Evolutionary conservation across 768 basidiomycete genomes (phyloP), one percentile per base, ranked within the genome.

Genomic region (Boletus barrowsii): DNA sequence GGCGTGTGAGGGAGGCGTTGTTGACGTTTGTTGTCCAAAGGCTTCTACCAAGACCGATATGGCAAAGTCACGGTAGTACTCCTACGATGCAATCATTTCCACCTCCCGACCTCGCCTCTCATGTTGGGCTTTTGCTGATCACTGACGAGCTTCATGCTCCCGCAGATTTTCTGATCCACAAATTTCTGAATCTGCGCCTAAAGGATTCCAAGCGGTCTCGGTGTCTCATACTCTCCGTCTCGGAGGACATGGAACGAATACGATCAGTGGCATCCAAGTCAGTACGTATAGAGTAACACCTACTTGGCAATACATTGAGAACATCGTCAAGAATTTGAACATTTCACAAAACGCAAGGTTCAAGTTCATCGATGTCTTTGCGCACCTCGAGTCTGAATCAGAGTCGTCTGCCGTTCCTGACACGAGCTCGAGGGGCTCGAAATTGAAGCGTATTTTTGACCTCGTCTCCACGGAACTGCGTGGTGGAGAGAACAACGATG

Each of bases 141-240:
- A 87, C 88, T 7, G 90, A 92, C 61, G 79, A 88, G 47, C 73
- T 91, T 0, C 72, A 77, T 0, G 80, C 90, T 0, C 84, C 90
- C 2, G 86, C 83, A 11, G 87, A 90, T 55, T 92, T 91, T 60
- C 60, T 90, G 10, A 74, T 92, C 1, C 83, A 88, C 56, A 75
- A 75, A 11, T 69, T 75, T 42, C 58, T 91, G 5, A 66, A 73
- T 20, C 60, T 74, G 3, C 79, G 84, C 53, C 68, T 87, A 40
- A 89, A 87, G 66, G 59, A 66, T 42, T 47, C 61, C n/a, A 64
- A 53, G 22, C 60, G 39, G 9, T 64, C 76, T 36, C 71, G 65
- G 43, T 75, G 76, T 40, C 68, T 85, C 40, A 64, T 90, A 6
- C 66, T 90, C 8, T 83, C 86, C 5, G 74, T 83, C 9, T 83